phyloP scores from a whole-genome alignment of 164 flowering plant genomes.

The Warburgia ugandensis region DNA sequence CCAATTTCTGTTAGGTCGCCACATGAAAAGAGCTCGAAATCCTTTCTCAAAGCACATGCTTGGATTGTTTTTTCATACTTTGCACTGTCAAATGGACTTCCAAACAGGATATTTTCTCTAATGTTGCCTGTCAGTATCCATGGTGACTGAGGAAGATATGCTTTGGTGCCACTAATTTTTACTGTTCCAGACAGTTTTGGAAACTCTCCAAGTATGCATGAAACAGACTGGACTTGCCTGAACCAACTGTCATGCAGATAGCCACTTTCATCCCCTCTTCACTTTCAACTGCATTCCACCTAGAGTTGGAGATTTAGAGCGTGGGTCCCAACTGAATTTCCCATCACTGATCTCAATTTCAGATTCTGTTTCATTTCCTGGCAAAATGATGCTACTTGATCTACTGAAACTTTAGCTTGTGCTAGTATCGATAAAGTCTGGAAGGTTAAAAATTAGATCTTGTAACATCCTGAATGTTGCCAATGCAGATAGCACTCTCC shows the following conservation, averaged over 20 bases:
- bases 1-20: constrained; percentile 95
- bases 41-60: constrained; percentile 86
- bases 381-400: constrained; percentile 63
- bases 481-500: constrained; percentile 81
- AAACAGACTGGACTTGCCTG: constrained; percentile 88
- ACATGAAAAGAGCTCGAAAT: constrained; percentile 70
- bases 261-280: constrained; percentile 85
- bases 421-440: constrained; percentile 69
- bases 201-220: constrained; percentile 83
- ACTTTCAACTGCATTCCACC: constrained; percentile 49
- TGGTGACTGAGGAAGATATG: constrained; percentile 94
- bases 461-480: constrained; percentile 94
- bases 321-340: constrained; percentile 65
- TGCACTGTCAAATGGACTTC: constrained; percentile 42
- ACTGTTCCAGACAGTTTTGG: constrained; percentile 60
- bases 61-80: constrained; percentile 57
- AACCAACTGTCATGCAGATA: constrained; percentile 88
- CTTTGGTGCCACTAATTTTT: constrained; percentile 75
- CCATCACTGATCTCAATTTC: constrained; percentile 55
- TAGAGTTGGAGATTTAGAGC: constrained; percentile 48
- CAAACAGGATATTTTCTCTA: constrained; percentile 78
- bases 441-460: constrained; percentile 82
- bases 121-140: constrained; percentile 89
- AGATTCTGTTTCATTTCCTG: constrained; percentile 44
- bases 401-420: constrained; percentile 83